A percentile compares a stretch with the other conserved stretches of the same genome.
Evolutionary conservation across 495 filamentous ascomycete species (phyloP).

Genomic region (Elaphomyces granulatus): DNA sequence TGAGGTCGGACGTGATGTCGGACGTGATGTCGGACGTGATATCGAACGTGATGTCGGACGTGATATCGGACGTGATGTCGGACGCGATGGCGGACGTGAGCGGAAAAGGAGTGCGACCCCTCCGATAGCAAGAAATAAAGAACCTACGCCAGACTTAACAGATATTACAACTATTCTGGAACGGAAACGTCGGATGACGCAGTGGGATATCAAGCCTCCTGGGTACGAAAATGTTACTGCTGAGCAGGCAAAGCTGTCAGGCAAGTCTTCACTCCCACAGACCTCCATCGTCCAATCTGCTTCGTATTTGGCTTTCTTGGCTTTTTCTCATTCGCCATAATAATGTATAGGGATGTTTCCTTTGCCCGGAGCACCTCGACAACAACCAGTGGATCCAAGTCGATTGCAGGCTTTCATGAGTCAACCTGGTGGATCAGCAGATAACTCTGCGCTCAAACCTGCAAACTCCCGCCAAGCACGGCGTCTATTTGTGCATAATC

Average conservation of each 20-base stretch:
- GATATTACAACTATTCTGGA: constrained; percentile 62
- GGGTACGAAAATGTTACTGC: constrained; percentile 98
- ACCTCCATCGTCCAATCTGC: not conserved
- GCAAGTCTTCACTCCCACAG: constrained; percentile 22
- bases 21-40: too few species aligned
- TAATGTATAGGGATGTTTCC: constrained; percentile 69
- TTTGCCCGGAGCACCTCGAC: constrained; percentile 84
- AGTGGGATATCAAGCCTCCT: constrained; percentile 98
- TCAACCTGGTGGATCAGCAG: constrained; percentile 55
- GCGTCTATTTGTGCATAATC: constrained; percentile 72
- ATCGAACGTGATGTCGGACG: too few species aligned
- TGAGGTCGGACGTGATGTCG: too few species aligned
- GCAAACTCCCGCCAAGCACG: constrained; percentile 87
- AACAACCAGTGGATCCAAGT: constrained; percentile 91
- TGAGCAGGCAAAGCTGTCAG: constrained; percentile 97
- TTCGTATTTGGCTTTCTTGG: not conserved
- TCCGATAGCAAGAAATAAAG: constrained; percentile 74
- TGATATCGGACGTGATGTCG: too few species aligned
- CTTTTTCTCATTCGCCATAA: constrained; percentile 5
- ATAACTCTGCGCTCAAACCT: constrained; percentile 70
- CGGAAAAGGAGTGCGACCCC: constrained; percentile 67
- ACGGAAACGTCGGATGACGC: constrained; percentile 80
- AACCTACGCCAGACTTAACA: constrained; percentile 91
- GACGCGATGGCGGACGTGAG: constrained; percentile 39
- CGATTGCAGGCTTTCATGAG: constrained; percentile 93